Evolutionary conservation across 139 green algal species (phyloP).

Genomic region (Chlamydomonas sp.): DNA sequence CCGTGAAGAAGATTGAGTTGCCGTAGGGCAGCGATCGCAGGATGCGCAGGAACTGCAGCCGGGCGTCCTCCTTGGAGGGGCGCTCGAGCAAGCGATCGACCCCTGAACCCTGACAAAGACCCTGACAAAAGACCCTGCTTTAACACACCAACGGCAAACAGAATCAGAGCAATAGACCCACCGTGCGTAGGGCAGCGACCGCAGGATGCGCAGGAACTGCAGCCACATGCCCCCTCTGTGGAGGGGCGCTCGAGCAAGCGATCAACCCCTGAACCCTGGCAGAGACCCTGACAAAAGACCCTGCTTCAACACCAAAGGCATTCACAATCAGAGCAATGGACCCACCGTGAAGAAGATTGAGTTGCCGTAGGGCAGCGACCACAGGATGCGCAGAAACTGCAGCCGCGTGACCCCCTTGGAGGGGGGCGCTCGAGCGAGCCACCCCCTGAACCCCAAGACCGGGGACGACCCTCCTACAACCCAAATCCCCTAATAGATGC

Average conservation of each 20-base stretch:
- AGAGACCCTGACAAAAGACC: too few relatives aligned
- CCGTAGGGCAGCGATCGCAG: constrained; percentile 91
- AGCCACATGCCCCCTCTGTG: constrained; percentile 87
- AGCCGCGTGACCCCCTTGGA: constrained; percentile 80
- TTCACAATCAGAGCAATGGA: too few relatives aligned
- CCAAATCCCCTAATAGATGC: too few relatives aligned
- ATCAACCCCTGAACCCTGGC: too few relatives aligned
- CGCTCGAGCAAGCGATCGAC: too few relatives aligned
- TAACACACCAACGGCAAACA: too few relatives aligned
- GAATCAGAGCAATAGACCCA: too few relatives aligned
- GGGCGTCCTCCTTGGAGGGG: constrained; percentile 85
- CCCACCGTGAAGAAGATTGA: constrained; percentile 50
- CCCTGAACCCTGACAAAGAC: too few relatives aligned
- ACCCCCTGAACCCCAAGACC: constrained; percentile 52
- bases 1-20: constrained; percentile 54
- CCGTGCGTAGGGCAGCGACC: constrained; percentile 91
- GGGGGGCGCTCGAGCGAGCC: constrained; percentile 70
- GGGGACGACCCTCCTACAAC: constrained; percentile 67
- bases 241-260: constrained; percentile 72
- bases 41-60: constrained; percentile 86
- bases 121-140: too few relatives aligned
- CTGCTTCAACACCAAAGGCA: too few relatives aligned
- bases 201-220: constrained; percentile 89
- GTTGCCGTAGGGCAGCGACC: constrained; percentile 86
- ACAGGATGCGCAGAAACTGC: constrained; percentile 87